Conservation (phyloP, 257 asterid species). For the Petunia axillaris region DNA sequence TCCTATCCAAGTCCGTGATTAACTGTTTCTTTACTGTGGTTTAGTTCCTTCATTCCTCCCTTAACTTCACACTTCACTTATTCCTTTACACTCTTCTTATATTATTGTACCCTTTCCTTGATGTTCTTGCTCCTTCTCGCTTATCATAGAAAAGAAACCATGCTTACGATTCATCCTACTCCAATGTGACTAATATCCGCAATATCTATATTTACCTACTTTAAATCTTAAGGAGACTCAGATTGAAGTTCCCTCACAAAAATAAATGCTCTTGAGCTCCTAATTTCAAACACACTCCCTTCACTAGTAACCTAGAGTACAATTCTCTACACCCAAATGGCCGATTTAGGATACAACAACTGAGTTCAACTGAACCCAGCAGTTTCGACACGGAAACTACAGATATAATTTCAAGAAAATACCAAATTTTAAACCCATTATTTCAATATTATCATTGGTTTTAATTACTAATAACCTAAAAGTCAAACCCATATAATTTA, state of each 20-base stretch:
- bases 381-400: too few species aligned
- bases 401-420: too few species aligned
- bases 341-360: too few species aligned
- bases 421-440: too few species aligned
- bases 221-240: not conserved
- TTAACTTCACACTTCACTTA: not conserved
- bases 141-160: not conserved
- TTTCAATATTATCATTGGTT: too few species aligned
- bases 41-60: not conserved
- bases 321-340: not conserved
- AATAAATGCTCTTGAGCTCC: not conserved
- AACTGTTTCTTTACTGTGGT: not conserved
- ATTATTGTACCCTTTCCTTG: not conserved
- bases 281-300: not conserved
- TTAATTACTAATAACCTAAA: too few species aligned
- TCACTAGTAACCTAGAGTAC: not conserved
- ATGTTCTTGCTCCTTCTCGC: not conserved
- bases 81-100: not conserved
- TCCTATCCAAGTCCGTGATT: not conserved
- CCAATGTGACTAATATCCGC: not conserved
- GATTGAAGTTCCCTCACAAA: not conserved
- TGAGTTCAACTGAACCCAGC: too few species aligned
- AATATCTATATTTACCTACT: not conserved
- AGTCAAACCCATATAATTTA: too few species aligned
- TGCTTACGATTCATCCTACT: not conserved